Base-by-base conservation (phyloP, 2,329 filamentous ascomycete genomes). In the Chrysosphaeria jannelii region DNA sequence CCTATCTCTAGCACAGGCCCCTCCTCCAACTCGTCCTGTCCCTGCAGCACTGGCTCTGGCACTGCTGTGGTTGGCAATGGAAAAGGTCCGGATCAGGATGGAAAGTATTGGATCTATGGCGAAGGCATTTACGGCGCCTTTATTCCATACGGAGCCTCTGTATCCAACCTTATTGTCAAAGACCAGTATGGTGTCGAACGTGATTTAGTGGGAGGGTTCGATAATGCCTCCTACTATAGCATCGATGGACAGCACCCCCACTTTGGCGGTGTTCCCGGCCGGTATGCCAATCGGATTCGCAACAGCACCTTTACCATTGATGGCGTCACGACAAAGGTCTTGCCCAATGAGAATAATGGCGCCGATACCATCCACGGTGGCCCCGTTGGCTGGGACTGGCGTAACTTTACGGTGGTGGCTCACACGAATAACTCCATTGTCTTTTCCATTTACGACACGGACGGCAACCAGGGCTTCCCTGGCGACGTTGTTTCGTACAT, bases 201-300 rank as follows among this genome's bases (percentile, higher is more conserved):
- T 28, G 71, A 79, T 37, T 48, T 79, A 23, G 61, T 79, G 1
- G 53, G 57, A 22, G 71, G 71, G 22, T 78, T 64, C 35, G 71
- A 79, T 45, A 76, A 76, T 37, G 69, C 70, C 21, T 59, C 48
- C 24, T 62, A 69, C 44, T 79, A 78, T 44, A 44, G 41, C 28
- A 39, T 60, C 23, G 66, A 74, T 41, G 43, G 43, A 28, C 47
- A 55, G 29, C 70, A 78, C 40, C 62, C 58, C 23, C 68, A 76
- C 48, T 64, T 70, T 32, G 71, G 68, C 28, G 50, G 62, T 34
- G 61, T 79, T 1, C 68, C 68, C 1, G 70, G 69, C 22, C 63
- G 71, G 26, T 79, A 79, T 39, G 71, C 71, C 28, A 79, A 79
- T 42, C 64, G 71, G 31, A 78, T 78, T 49, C 63, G 61, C 50